Evolutionary conservation across 2,329 filamentous ascomycete species (phyloP).

Genomic region (Acephala macrosclerotiorum): DNA sequence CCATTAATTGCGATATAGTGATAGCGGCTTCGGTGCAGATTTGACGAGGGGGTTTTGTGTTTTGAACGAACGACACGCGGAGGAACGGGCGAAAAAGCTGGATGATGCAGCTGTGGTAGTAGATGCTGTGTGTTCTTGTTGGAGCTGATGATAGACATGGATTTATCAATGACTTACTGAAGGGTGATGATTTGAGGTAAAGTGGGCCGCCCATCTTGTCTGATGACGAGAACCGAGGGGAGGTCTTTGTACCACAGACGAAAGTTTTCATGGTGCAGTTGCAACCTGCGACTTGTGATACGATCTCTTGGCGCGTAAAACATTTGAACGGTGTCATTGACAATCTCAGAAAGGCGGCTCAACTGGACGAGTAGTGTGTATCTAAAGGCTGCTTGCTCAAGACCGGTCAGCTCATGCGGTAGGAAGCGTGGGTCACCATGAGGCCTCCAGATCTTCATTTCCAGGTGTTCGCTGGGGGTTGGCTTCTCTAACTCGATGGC

Average conservation of each 20-base stretch:
- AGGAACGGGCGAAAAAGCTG: constrained; percentile 73
- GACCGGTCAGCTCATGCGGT: no score
- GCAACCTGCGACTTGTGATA: constrained; percentile 69
- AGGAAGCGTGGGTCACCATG: no score
- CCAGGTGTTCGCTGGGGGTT: constrained; percentile 43
- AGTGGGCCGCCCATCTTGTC: constrained; percentile 54
- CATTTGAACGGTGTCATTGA: constrained; percentile 63
- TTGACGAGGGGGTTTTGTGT: constrained; percentile 31
- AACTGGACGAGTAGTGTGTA: constrained; percentile 27
- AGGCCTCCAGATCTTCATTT: constrained; percentile 26
- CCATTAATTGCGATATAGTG: constrained; percentile 40
- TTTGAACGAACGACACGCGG: constrained; percentile 31
- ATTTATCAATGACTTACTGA: constrained; percentile 62
- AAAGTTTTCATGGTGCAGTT: constrained; percentile 68
- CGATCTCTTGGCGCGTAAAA: constrained; percentile 73
- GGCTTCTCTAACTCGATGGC: constrained; percentile 56
- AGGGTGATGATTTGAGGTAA: constrained; percentile 50
- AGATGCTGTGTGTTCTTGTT: constrained; percentile 58
- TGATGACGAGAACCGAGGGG: constrained; percentile 66
- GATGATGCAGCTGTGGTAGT: constrained; percentile 70
- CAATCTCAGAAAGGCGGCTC: constrained; percentile 73
- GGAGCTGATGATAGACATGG: constrained; percentile 3
- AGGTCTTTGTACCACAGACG: constrained; percentile 75
- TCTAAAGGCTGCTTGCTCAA: constrained; percentile 10
- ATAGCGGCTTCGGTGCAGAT: constrained; percentile 40